phyloP scores from a whole-genome alignment of 768 basidiomycete species.

The Amanita fuliginea region DNA sequence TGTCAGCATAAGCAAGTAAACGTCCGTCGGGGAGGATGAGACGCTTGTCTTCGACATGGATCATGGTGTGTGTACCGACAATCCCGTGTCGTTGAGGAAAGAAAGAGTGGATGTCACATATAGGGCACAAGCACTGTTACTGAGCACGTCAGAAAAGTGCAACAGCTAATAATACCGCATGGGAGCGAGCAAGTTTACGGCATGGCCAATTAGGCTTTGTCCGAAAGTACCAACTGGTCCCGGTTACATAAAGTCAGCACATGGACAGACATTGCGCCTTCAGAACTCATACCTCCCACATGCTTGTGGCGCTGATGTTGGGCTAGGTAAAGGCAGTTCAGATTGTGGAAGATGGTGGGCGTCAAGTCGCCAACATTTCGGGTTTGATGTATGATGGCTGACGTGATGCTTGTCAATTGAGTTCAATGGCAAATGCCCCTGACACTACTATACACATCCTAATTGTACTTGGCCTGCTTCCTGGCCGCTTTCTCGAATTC shows the following conservation, averaged over 20 bases:
- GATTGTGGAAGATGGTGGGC: too few species aligned
- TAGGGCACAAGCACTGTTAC: conserved; percentile 4
- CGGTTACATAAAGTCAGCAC: too few species aligned
- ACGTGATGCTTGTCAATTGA: background rate
- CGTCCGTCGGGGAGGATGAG: conserved; percentile 31
- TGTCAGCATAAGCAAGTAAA: conserved; percentile 42
- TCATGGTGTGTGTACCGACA: conserved; percentile 11
- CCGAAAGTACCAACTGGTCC: too few species aligned
- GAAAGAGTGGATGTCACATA: background rate
- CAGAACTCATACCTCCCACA: background rate
- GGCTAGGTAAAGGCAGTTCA: too few species aligned
- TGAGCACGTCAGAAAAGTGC: conserved; percentile 3
- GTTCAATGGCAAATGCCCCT: too few species aligned
- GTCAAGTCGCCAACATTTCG: background rate
- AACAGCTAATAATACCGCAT: conserved; percentile 1
- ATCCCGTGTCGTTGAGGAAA: background rate
- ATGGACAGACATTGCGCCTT: background rate
- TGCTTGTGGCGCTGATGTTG: too few species aligned
- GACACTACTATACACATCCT: background rate
- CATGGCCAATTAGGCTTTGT: background rate
- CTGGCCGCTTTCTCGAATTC: conserved; percentile 51
- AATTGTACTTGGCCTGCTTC: conserved; percentile 11
- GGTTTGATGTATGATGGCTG: background rate
- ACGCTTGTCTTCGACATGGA: conserved; percentile 24
- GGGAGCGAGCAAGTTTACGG: conserved; percentile 1